Conservation (phyloP, 1,139 yeast species). For the Blastobotrys persicus region DNA sequence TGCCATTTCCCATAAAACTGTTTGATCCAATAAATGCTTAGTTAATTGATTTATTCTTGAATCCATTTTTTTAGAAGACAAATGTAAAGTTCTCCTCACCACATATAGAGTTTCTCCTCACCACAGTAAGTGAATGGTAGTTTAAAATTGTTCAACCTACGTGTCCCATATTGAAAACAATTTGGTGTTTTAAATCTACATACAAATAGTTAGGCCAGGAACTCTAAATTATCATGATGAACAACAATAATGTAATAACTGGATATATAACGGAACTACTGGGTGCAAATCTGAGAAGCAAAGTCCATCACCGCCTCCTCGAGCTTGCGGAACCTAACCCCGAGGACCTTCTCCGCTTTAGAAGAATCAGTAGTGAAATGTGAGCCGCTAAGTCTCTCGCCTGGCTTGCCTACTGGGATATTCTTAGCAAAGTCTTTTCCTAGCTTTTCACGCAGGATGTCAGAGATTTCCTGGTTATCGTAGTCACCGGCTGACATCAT, state of each 20-base stretch:
- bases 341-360: constrained; percentile 2
- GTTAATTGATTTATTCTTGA: too few relatives aligned
- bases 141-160: too few relatives aligned
- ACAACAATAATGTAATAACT: too few relatives aligned
- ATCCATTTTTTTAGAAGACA: too few relatives aligned
- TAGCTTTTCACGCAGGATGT: neutral
- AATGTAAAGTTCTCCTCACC: too few relatives aligned
- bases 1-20: constrained; percentile 2
- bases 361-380: constrained; percentile 2
- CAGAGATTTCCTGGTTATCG: constrained; percentile 3
- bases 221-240: too few relatives aligned
- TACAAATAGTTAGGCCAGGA: too few relatives aligned
- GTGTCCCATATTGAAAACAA: too few relatives aligned
- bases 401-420: constrained; percentile 1
- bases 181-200: too few relatives aligned
- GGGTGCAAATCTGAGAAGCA: constrained; percentile 4
- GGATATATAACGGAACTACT: neutral
- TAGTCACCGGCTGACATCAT: constrained; percentile 7
- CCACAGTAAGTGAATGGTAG: too few relatives aligned
- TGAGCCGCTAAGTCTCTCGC: neutral
- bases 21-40: neutral
- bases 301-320: constrained; percentile 1
- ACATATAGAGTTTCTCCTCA: too few relatives aligned
- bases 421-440: neutral
- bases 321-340: neutral